Base-by-base conservation (phyloP, 106 monocot species). In the Allium fistulosum region DNA sequence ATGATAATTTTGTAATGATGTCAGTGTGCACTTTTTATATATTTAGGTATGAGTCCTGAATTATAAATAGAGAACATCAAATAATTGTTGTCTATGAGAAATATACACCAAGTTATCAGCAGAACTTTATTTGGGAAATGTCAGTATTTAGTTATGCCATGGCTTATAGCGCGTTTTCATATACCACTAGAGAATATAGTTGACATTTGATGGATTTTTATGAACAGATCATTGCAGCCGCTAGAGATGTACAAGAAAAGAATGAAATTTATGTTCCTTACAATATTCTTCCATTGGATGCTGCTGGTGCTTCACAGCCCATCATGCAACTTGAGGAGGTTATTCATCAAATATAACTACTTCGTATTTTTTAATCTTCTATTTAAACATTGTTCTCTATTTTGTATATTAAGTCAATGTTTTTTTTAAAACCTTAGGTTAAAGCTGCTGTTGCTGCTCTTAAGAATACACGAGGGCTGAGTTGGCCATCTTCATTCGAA, bases 271-370 rank as follows among this genome's bases (percentile, higher is more conserved):
- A 85, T 75, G 77, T 78, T 17, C 99, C 92, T 26, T 99, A 90
- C 63, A 99, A 93, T 72, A 99, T 99, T 53, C 90, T 99, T 62
- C 99, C 99, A 48, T 69, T 99, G 56, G 92, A 99, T 81, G 92
- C 90, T 63, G 92, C 99, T 51, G 93, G 99, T 71, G 92, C 99
- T 68, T 99, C 92, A 14, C 97, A 92, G 57, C 82, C 86, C 15
- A 90, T 99, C 59, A 99, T 99, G 97, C 97, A 99, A 76, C 82
- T 92, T 63, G 97, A 99, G 78, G 97, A 99, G 84, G 97, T 93
- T 6, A 7, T 65, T 37, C 37, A 10, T 11, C n/a, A 49, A 18
- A 58, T 58, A 58, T 65, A 4, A 53, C 48, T 12, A 16, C 14
- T 15, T 28, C 1, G 4, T 49, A n/a, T 67, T 49, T 49, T n/a